These are phyloP conservation scores for Daldinia childiae DNA, from an alignment of 495 filamentous ascomycete species.

Conservation along the genomic window DNA sequence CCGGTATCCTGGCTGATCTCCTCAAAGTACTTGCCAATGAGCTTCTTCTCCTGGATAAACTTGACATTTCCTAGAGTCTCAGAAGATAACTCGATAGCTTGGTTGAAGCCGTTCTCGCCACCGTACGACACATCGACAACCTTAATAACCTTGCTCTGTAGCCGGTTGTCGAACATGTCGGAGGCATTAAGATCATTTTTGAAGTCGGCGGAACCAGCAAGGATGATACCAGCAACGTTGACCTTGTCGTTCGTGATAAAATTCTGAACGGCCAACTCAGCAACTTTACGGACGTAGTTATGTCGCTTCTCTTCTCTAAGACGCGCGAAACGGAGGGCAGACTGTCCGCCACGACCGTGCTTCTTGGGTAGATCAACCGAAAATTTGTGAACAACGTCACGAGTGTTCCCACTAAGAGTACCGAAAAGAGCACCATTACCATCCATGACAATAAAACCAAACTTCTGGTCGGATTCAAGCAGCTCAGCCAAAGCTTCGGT, in stretches of 20 bases:
- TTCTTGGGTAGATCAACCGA: slow-evolving; percentile 98
- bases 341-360: slow-evolving; percentile 99
- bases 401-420: slow-evolving; percentile 94
- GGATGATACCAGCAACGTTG: slow-evolving; percentile 92
- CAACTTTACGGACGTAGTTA: slow-evolving; percentile 99
- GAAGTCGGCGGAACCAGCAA: slow-evolving; percentile 98
- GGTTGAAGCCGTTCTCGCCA: slow-evolving; percentile 99
- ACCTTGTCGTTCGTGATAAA: slow-evolving; percentile 98
- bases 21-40: slow-evolving; percentile 98
- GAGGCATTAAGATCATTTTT: slow-evolving; percentile 99
- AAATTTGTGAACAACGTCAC: slow-evolving; percentile 97
- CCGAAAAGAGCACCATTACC: slow-evolving; percentile 98
- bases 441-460: slow-evolving; percentile 99
- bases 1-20: slow-evolving; percentile 97
- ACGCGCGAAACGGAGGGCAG: slow-evolving; percentile 97
- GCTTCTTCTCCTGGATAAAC: slow-evolving; percentile 99
- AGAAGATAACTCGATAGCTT: slow-evolving; percentile 92
- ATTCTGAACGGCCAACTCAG: slow-evolving; percentile 96
- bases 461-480: slow-evolving; percentile 97
- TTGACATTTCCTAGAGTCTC: slow-evolving; percentile 99
- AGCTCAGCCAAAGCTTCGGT: slow-evolving; percentile 96
- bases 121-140: slow-evolving; percentile 98
- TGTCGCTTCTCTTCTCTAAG: slow-evolving; percentile 99
- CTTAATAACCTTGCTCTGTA: slow-evolving; percentile 96
- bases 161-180: slow-evolving; percentile 92